phyloP scores from a whole-genome alignment of 805 yeast genomes.

The Pichia eremophila region DNA sequence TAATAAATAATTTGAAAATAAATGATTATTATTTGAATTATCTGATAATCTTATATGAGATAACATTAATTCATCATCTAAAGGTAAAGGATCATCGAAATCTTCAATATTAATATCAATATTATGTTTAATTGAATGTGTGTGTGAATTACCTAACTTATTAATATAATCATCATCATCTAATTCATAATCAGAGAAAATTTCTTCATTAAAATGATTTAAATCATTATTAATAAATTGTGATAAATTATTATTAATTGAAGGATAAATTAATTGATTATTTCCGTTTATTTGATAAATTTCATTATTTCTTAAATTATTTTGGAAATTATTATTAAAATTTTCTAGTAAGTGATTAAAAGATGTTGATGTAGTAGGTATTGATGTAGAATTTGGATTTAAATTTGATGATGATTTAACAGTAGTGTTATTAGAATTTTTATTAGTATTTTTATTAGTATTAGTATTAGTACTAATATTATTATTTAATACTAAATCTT shows the following conservation, averaged over 20 bases:
- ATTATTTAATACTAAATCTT: slow-evolving; percentile 11
- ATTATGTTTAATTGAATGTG: not conserved
- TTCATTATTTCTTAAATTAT: slow-evolving; percentile 1
- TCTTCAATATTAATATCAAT: not conserved
- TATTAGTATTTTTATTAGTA: not conserved
- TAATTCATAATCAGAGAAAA: not conserved
- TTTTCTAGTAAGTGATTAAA: not conserved
- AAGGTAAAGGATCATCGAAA: slow-evolving; percentile 3
- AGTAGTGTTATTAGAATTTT: not conserved
- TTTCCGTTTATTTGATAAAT: not conserved
- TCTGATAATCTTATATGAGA: not conserved
- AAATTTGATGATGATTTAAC: too few species aligned
- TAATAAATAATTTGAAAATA: not conserved
- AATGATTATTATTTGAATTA: too few species aligned
- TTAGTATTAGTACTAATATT: not conserved
- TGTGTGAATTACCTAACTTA: not conserved
- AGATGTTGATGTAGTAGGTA: too few species aligned
- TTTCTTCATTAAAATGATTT: slow-evolving; percentile 4
- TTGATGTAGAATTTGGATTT: too few species aligned
- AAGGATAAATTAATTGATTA: not conserved
- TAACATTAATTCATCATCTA: slow-evolving; percentile 11
- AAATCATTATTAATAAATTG: not conserved
- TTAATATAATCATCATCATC: not conserved
- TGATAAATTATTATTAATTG: too few species aligned
- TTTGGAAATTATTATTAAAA: slow-evolving; percentile 1